Conservation (phyloP, 2,329 filamentous ascomycete genomes). For the Apiospora pterosperma region DNA sequence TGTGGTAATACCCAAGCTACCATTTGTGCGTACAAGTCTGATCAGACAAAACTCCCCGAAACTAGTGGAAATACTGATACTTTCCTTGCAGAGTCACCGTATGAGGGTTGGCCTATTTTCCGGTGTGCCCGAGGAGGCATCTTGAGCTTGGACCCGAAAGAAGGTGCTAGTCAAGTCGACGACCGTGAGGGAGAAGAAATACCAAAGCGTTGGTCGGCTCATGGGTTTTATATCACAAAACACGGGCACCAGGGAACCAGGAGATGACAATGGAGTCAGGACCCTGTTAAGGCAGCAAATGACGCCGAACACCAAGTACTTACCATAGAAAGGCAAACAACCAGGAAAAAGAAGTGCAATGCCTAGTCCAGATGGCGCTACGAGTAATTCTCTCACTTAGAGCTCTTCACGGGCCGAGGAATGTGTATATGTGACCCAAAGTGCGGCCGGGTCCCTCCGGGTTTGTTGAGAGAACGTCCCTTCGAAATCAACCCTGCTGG, state of each 20-base stretch:
- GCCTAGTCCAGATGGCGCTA: background rate
- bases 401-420: background rate
- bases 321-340: conserved; percentile 1
- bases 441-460: background rate
- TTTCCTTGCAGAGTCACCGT: conserved; percentile 63
- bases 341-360: background rate
- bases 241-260: background rate
- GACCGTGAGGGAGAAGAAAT: background rate
- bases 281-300: background rate
- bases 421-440: background rate
- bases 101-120: conserved; percentile 75
- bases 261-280: background rate
- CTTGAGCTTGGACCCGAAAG: background rate
- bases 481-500: background rate
- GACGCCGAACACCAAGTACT: background rate
- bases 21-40: conserved; percentile 66
- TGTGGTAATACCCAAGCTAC: conserved; percentile 94
- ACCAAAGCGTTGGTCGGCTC: background rate
- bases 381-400: background rate
- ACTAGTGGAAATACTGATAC: conserved; percentile 12
- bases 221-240: background rate
- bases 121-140: conserved; percentile 58
- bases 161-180: background rate
- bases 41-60: background rate
- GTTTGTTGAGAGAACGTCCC: background rate